Evolutionary conservation across 2,329 filamentous ascomycete species (phyloP).

Genomic region (Colletotrichum sp.): DNA sequence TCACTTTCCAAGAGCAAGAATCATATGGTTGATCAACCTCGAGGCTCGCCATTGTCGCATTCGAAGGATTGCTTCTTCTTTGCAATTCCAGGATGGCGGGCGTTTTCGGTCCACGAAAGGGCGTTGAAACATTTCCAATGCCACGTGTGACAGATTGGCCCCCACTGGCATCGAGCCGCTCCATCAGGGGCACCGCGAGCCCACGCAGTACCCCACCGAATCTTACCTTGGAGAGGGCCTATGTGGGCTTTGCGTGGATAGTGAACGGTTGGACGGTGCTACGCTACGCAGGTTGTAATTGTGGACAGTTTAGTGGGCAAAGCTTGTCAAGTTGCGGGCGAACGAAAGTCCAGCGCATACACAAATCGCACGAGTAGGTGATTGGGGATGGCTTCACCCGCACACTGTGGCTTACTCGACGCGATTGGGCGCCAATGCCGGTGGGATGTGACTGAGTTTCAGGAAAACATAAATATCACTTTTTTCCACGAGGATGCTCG

Average conservation of each 20-base stretch:
- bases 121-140: background rate
- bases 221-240: background rate
- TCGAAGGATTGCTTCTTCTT: background rate
- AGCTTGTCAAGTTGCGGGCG: background rate
- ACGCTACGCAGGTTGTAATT: background rate
- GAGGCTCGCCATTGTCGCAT: background rate
- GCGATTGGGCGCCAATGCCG: background rate
- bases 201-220: background rate
- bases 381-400: background rate
- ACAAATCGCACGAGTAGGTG: background rate
- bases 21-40: background rate
- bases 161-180: background rate
- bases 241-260: background rate
- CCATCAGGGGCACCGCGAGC: background rate
- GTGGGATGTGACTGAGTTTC: background rate
- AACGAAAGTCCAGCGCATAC: background rate
- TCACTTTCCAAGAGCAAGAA: background rate
- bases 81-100: background rate
- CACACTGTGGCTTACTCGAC: background rate
- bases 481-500: background rate
- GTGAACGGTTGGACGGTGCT: background rate
- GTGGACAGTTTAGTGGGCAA: background rate
- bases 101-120: background rate
- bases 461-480: background rate
- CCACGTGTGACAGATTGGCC: background rate